These are phyloP conservation scores for Creolimax fragrantissima DNA, from an alignment of 78 protist species.

Conservation along the genomic window DNA sequence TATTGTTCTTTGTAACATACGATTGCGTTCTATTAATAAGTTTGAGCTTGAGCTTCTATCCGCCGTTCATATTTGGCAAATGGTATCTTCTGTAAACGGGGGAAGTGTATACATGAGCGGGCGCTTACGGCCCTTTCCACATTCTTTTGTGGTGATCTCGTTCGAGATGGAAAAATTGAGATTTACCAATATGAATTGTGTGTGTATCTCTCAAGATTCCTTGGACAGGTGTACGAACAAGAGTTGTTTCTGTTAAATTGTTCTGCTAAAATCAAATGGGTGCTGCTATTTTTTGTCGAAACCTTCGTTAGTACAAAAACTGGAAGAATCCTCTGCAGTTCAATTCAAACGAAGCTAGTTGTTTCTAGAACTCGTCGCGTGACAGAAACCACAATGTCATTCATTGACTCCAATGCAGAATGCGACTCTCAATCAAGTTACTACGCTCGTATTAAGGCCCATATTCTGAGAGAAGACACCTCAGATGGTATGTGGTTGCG, in stretches of 20 bases:
- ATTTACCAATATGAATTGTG: neutral
- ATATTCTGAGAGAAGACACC: neutral
- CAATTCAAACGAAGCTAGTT: too few species aligned
- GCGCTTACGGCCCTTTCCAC: too few species aligned
- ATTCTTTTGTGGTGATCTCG: neutral
- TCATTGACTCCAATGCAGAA: neutral
- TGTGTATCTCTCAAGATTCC: neutral
- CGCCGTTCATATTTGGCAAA: too few species aligned
- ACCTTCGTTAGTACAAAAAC: neutral
- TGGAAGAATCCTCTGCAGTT: too few species aligned
- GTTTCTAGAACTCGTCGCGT: too few species aligned
- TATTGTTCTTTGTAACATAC: too few species aligned
- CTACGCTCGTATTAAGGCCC: neutral
- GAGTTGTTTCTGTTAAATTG: neutral
- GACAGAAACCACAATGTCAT: neutral
- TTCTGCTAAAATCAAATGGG: neutral
- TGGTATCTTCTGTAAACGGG: too few species aligned
- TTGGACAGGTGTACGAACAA: neutral
- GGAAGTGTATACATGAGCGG: too few species aligned
- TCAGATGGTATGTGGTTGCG: too few species aligned
- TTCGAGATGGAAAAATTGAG: neutral
- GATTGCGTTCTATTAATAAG: too few species aligned
- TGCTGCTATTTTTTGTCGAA: neutral
- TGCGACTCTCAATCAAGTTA: neutral
- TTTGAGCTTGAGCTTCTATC: too few species aligned